These are phyloP conservation scores for Vaccinium corymbosum DNA, from an alignment of 148 eudicot species.

Conservation along the genomic window DNA sequence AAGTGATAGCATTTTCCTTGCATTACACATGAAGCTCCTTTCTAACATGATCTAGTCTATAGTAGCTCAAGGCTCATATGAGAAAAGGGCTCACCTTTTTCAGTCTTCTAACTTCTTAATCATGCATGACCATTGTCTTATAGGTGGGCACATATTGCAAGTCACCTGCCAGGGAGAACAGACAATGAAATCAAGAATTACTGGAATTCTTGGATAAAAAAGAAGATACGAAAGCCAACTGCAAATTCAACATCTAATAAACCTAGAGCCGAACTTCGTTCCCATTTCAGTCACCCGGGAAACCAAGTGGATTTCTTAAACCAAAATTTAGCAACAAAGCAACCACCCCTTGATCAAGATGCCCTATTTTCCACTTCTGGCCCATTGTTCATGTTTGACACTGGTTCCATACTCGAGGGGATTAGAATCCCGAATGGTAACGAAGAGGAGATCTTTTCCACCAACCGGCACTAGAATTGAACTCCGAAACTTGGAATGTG, in stretches of 20 bases:
- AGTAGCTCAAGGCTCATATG: too few relatives aligned
- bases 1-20: too few relatives aligned
- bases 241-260: slow-evolving; percentile 12
- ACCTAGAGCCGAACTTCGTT: slow-evolving; percentile 4
- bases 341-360: slow-evolving; percentile 20
- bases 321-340: slow-evolving; percentile 32
- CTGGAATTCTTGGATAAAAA: slow-evolving; percentile 98
- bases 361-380: slow-evolving; percentile 23
- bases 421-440: slow-evolving; percentile 7
- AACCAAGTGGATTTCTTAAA: slow-evolving; percentile 29
- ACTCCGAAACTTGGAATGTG: slow-evolving; percentile 25
- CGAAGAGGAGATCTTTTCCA: slow-evolving; percentile 25
- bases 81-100: too few relatives aligned
- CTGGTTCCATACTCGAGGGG: slow-evolving; percentile 18
- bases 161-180: slow-evolving; percentile 90
- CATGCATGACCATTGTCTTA: not conserved
- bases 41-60: too few relatives aligned
- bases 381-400: slow-evolving; percentile 68
- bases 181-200: slow-evolving; percentile 93
- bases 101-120: too few relatives aligned
- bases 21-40: too few relatives aligned
- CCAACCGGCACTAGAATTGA: slow-evolving; percentile 19
- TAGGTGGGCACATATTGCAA: slow-evolving; percentile 97
- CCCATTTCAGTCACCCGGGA: slow-evolving; percentile 12
- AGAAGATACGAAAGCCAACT: slow-evolving; percentile 64